Percentiles rank a stretch among this genome's conserved stretches.
phyloP scores from a whole-genome alignment of 192 early-diverging fungal genomes.

The Umbelopsis vinacea region DNA sequence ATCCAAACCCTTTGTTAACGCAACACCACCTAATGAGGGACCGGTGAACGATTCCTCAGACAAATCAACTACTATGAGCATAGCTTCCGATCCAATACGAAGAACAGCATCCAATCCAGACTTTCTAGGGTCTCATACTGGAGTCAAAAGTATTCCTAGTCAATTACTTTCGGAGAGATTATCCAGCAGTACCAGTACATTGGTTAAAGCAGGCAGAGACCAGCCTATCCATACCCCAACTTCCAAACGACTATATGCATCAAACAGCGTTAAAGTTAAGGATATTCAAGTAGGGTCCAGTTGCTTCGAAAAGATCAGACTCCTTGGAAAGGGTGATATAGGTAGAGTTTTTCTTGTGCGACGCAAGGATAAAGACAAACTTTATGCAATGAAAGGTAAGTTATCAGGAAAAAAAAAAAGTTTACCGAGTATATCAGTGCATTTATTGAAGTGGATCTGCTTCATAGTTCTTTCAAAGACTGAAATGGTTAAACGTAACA shows the following conservation, averaged over 20 bases:
- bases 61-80: neutral
- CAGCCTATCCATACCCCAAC: neutral
- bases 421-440: neutral
- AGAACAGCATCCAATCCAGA: conserved; percentile 18
- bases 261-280: conserved; percentile 79
- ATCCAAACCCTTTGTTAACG: neutral
- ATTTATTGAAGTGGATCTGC: neutral
- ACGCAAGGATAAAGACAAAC: conserved; percentile 28
- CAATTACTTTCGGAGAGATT: conserved; percentile 11
- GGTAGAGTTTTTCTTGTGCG: conserved; percentile 38
- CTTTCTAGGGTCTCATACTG: conserved; percentile 4
- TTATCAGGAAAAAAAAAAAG: neutral
- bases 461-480: conserved; percentile 77
- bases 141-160: conserved; percentile 6
- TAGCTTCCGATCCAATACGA: conserved; percentile 13
- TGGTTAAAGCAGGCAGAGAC: neutral
- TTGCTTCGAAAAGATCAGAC: conserved; percentile 33
- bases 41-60: neutral
- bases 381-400: conserved; percentile 41
- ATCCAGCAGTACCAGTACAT: conserved; percentile 1
- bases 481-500: conserved; percentile 98
- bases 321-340: conserved; percentile 37
- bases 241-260: conserved; percentile 70
- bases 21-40: neutral
- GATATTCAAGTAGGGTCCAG: conserved; percentile 67